These are phyloP conservation scores for Coprinopsis marcescibilis DNA, from an alignment of 768 basidiomycete species.

Conservation along the genomic window DNA sequence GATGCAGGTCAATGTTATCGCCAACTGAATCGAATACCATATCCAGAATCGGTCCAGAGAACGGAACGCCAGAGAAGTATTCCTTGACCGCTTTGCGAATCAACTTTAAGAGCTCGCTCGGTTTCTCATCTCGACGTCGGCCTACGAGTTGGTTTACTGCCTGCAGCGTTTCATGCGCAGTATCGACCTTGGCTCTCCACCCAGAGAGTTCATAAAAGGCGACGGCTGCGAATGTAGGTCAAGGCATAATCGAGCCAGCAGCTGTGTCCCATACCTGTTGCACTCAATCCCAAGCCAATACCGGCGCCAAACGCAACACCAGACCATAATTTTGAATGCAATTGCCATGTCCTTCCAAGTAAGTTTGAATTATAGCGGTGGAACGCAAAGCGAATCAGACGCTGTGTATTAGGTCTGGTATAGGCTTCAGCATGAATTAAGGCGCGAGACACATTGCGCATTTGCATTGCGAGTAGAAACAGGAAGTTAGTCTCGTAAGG, in stretches of 20 bases:
- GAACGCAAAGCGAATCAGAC: neutral
- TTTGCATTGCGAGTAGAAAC: neutral
- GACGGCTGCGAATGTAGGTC: conserved; percentile 26
- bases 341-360: no score
- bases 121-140: conserved; percentile 16
- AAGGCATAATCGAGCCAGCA: neutral
- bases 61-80: conserved; percentile 35
- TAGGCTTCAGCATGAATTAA: conserved; percentile 17
- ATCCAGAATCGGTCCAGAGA: conserved; percentile 33
- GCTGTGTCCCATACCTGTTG: conserved; percentile 4
- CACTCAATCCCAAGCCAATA: neutral
- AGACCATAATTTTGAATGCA: no score
- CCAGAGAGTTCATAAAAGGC: conserved; percentile 37
- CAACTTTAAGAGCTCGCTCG: conserved; percentile 29
- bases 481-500: neutral
- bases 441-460: conserved; percentile 10
- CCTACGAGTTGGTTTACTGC: conserved; percentile 11
- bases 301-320: no score
- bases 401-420: neutral
- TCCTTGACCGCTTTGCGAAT: conserved; percentile 32
- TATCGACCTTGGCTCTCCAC: conserved; percentile 30
- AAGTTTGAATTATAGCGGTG: neutral
- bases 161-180: conserved; percentile 21
- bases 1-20: conserved; percentile 29
- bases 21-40: conserved; percentile 37